Conservation (phyloP, 331 rosid genomes). For the Prunus yedoensis region DNA sequence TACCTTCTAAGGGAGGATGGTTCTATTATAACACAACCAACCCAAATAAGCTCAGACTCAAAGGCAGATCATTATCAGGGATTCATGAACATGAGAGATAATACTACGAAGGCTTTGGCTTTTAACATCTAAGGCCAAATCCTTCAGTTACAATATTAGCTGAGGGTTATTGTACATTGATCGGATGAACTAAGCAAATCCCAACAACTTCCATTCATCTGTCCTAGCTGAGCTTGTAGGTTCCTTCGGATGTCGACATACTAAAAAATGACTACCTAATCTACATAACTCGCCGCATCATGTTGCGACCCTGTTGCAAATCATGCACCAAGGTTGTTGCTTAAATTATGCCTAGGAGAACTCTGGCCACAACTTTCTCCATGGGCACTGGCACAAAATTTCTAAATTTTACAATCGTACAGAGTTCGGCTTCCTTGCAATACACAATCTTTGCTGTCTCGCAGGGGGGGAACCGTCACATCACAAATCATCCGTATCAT, state of each 20-base stretch:
- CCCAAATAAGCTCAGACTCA: constrained; percentile 22
- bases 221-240: constrained; percentile 24
- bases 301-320: constrained; percentile 56
- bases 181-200: constrained; percentile 55
- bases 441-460: constrained; percentile 25
- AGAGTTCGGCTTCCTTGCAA: constrained; percentile 43
- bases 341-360: constrained; percentile 59
- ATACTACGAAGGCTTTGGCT: constrained; percentile 34
- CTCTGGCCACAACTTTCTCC: constrained; percentile 53
- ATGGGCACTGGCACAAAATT: constrained; percentile 67
- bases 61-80: constrained; percentile 24
- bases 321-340: constrained; percentile 53
- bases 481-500: constrained; percentile 65
- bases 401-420: constrained; percentile 63
- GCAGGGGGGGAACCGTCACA: constrained; percentile 38
- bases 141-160: constrained; percentile 70
- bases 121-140: constrained; percentile 47
- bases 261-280: constrained; percentile 80
- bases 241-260: constrained; percentile 49
- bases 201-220: constrained; percentile 67
- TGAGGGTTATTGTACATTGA: constrained; percentile 82
- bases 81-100: constrained; percentile 27
- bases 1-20: constrained; percentile 37
- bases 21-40: constrained; percentile 36
- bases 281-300: constrained; percentile 66